These are phyloP conservation scores for Acer negundo DNA, from an alignment of 345 rosid species.

Conservation along the genomic window DNA sequence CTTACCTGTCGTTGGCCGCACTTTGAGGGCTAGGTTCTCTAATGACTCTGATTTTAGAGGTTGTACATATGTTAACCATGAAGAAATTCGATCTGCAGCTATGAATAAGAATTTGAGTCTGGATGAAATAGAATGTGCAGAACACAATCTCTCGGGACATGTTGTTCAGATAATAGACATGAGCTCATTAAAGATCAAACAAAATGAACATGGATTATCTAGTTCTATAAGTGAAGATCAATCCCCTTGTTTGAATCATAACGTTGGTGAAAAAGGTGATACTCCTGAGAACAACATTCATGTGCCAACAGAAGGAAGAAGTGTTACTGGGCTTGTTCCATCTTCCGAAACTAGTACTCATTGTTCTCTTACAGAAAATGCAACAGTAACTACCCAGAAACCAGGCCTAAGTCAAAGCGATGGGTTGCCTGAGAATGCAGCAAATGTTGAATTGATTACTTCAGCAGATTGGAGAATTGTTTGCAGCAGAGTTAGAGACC, in stretches of 20 bases:
- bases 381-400: constrained; percentile 11
- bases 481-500: constrained; percentile 14
- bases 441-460: constrained; percentile 16
- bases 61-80: constrained; percentile 26
- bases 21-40: constrained; percentile 73
- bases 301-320: constrained; percentile 24
- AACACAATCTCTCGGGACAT: constrained; percentile 19
- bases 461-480: constrained; percentile 11
- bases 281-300: constrained; percentile 1
- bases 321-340: constrained; percentile 14
- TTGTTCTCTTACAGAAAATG: constrained; percentile 20
- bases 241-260: constrained; percentile 26
- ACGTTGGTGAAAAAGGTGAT: constrained; percentile 26
- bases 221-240: constrained; percentile 25
- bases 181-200: constrained; percentile 18
- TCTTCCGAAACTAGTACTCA: constrained; percentile 16
- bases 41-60: constrained; percentile 57
- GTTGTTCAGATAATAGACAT: constrained; percentile 32
- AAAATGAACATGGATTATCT: constrained; percentile 24
- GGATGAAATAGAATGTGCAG: constrained; percentile 19
- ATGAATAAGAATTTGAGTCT: constrained; percentile 23
- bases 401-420: constrained; percentile 29
- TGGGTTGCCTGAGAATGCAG: constrained; percentile 26
- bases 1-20: constrained; percentile 73
- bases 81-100: constrained; percentile 31